Base-by-base conservation (phyloP, 2,329 filamentous ascomycete genomes). In the Pseudopyricularia javanii region DNA sequence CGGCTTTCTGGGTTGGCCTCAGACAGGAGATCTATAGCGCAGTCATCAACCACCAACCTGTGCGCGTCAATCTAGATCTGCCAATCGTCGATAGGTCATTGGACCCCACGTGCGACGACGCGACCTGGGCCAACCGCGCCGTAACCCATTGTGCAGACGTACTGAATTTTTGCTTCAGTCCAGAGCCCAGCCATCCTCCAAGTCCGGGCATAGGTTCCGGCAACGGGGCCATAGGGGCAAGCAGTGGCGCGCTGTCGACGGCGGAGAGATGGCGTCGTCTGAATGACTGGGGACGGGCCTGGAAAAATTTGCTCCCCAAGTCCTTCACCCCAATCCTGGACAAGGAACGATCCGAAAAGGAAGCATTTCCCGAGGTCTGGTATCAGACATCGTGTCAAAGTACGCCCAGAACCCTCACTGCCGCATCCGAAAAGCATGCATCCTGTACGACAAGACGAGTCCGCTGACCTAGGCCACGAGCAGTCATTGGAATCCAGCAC, bases 101-200 rank as follows among this genome's bases (percentile, higher is more conserved):
- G 9, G 40, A 22, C 4, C 65, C 68, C 2, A 64, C 69, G 0
- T 68, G 71, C 0, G 71, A 73, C 45, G 79, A 82, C 56, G 74
- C 73, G 54, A 70, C 69, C 1, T 82, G 79, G 79, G 75, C 79
- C 2, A 82, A 83, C 61, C 72, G 79, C 15, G 76, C 80, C 15
- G 73, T 85, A 0, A 72, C 80, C 3, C 76, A 81, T 58, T 80
- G 79, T 52, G 79, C 79, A n/a, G 78, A 83, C 56, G 77, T 83
- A 1, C 65, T 85, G 15, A 78, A 82, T 55, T 82, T 75, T 58
- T 85, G 81, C 60, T 84, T 83, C 57, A 71, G 73, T 2, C 66
- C 71, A 15, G 61, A 59, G 15, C 20, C 24, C n/a, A 35, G 61
- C 64, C 20, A 24, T 26, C 24, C 22, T 22, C 40, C 20, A 2